Percentiles rank a stretch among this genome's conserved stretches.
phyloP scores from a whole-genome alignment of 2,329 filamentous ascomycete genomes.

The Metarhizium humberi region DNA sequence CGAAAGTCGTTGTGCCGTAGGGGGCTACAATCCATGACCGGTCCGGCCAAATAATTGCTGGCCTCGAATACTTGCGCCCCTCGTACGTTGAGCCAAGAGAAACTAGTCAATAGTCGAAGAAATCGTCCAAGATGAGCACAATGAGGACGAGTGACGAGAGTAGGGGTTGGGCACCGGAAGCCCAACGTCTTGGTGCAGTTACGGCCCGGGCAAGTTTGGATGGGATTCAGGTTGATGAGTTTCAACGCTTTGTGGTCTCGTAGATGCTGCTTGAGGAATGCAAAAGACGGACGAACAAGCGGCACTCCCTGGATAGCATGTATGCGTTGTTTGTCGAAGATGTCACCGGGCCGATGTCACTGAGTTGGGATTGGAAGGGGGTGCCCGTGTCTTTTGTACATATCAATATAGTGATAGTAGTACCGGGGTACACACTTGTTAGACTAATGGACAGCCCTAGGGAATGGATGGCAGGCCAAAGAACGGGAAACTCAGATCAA shows the following conservation, averaged over 20 bases:
- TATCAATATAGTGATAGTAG: slow-evolving; percentile 11
- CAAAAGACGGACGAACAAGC: neutral
- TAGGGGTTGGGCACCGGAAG: neutral
- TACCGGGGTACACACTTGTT: slow-evolving; percentile 11
- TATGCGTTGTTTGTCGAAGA: neutral
- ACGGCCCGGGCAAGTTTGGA: too few species aligned
- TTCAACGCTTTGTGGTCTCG: neutral
- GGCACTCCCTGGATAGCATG: neutral
- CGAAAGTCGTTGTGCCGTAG: slow-evolving; percentile 20
- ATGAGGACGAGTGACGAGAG: neutral
- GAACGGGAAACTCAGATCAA: slow-evolving; percentile 16
- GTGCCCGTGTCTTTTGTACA: slow-evolving; percentile 18
- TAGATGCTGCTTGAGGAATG: neutral
- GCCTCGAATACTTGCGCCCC: neutral
- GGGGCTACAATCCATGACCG: slow-evolving; percentile 33
- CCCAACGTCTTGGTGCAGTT: neutral
- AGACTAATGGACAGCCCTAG: slow-evolving; percentile 11
- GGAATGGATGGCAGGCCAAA: slow-evolving; percentile 2
- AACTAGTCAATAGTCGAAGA: neutral
- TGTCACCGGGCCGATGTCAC: neutral
- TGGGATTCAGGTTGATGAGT: neutral
- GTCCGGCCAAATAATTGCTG: slow-evolving; percentile 1
- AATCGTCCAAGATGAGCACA: neutral
- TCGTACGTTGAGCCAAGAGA: neutral
- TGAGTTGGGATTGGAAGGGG: neutral